Conservation (phyloP, 2,329 filamentous ascomycete species). For the Tolypocladium capitatum region DNA sequence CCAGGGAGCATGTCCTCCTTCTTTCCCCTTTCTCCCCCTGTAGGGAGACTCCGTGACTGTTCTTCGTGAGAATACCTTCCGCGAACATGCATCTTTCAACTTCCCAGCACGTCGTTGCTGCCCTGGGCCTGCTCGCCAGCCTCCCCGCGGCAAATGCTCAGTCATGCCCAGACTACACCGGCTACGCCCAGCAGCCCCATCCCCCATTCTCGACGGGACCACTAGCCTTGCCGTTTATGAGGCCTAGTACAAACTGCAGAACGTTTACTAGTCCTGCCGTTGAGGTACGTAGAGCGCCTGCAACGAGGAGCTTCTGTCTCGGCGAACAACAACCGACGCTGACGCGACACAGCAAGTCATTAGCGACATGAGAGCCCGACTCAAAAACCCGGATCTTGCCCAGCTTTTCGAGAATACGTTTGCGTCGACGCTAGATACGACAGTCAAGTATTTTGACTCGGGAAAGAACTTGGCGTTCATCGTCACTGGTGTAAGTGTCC, state of each 20-base stretch:
- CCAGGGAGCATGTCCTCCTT: no score
- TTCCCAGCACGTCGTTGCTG: not conserved
- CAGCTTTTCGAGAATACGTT: constrained; percentile 75
- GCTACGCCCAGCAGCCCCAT: constrained; percentile 10
- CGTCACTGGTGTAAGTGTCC: constrained; percentile 69
- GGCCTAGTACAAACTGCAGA: constrained; percentile 12
- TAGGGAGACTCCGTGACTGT: no score
- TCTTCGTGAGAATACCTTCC: not conserved
- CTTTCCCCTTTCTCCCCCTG: no score
- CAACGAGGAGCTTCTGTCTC: not conserved
- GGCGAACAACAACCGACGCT: not conserved
- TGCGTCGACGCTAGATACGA: constrained; percentile 72
- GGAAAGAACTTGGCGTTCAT: constrained; percentile 59
- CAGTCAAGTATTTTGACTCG: constrained; percentile 60
- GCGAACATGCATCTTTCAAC: not conserved
- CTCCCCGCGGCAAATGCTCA: not conserved
- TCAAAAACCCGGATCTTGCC: constrained; percentile 50
- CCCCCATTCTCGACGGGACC: constrained; percentile 9
- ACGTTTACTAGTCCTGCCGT: constrained; percentile 15
- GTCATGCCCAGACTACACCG: constrained; percentile 12
- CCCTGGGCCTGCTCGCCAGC: not conserved
- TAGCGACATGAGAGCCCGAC: constrained; percentile 22
- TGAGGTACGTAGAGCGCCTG: constrained; percentile 7
- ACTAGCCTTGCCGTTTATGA: constrained; percentile 13
- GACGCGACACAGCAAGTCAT: constrained; percentile 10